These are phyloP conservation scores for Penicillium polonicum DNA, from an alignment of 2,329 filamentous ascomycete genomes.

Conservation along the genomic window DNA sequence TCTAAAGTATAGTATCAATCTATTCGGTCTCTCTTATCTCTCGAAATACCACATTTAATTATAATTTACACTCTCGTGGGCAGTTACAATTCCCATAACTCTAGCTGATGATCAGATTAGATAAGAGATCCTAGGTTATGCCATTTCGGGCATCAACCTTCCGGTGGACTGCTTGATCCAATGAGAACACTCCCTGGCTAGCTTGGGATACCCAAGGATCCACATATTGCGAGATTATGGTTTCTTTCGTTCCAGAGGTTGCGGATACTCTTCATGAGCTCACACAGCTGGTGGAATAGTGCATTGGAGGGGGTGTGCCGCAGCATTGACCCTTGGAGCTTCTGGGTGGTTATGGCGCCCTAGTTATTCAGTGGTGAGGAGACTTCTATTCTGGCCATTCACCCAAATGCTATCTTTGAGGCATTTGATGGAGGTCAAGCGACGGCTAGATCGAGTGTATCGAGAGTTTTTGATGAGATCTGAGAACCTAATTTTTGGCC, in stretches of 20 bases:
- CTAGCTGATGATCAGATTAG: constrained; percentile 26
- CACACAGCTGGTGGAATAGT: constrained; percentile 50
- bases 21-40: no score
- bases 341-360: constrained; percentile 59
- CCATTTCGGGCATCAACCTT: constrained; percentile 1
- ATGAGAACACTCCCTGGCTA: background rate
- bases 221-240: constrained; percentile 8
- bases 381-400: constrained; percentile 49
- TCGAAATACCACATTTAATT: background rate
- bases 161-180: background rate
- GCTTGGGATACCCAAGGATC: constrained; percentile 8
- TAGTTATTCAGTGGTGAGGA: constrained; percentile 56
- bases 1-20: background rate
- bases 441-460: constrained; percentile 5
- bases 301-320: constrained; percentile 43
- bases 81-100: background rate
- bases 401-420: constrained; percentile 48
- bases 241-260: constrained; percentile 12
- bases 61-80: background rate
- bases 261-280: constrained; percentile 5
- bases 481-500: constrained; percentile 14
- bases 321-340: background rate
- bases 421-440: constrained; percentile 46
- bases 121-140: constrained; percentile 9
- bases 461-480: no score